phyloP scores from a whole-genome alignment of 441 rosid genomes.

The Populus hybrid region DNA sequence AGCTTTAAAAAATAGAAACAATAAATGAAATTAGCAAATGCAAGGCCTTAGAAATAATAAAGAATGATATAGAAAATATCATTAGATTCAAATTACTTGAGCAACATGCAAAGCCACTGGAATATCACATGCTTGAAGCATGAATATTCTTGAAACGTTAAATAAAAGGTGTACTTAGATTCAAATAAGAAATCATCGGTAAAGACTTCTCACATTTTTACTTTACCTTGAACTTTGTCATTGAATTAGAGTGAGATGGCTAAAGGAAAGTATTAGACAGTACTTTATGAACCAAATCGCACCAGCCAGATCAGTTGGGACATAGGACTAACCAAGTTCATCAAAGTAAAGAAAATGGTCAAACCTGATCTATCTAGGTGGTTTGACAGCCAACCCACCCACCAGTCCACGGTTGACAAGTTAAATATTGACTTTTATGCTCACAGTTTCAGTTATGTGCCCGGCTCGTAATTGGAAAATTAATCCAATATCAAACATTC shows the following conservation, averaged over 20 bases:
- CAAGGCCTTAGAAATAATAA: background rate
- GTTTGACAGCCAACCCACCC: background rate
- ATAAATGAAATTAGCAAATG: slow-evolving; percentile 13
- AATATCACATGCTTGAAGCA: background rate
- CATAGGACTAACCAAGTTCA: background rate
- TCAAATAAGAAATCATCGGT: background rate
- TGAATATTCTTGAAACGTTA: background rate
- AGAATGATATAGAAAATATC: background rate
- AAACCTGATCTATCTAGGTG: background rate
- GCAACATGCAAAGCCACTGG: background rate
- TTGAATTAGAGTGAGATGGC: background rate
- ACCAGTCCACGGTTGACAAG: background rate
- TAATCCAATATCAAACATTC: background rate
- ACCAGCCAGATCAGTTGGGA: background rate
- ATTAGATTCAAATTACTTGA: background rate
- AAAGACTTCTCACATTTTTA: background rate
- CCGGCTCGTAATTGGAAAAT: background rate
- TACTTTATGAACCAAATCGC: background rate
- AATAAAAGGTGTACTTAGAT: no score
- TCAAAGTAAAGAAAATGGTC: background rate
- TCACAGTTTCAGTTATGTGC: background rate
- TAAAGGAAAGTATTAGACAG: background rate
- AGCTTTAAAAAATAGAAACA: slow-evolving; percentile 40
- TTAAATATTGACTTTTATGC: background rate
- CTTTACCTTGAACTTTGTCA: background rate